phyloP scores from a whole-genome alignment of 495 filamentous ascomycete species.

The Talaromyces ruber region DNA sequence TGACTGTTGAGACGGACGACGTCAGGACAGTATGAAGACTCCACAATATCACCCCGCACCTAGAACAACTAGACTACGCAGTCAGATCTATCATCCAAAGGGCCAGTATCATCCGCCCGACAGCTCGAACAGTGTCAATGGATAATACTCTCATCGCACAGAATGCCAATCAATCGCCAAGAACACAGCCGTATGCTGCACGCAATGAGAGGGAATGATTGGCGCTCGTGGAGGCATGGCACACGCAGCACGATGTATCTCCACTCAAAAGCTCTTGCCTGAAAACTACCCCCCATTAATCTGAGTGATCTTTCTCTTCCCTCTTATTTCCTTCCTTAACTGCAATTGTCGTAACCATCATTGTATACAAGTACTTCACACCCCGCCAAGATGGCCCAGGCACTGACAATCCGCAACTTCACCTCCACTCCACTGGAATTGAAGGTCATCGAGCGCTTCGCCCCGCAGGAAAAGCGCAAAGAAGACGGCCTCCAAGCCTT shows the following conservation, averaged over 20 bases:
- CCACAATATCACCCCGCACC: neutral
- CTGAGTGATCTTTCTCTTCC: neutral
- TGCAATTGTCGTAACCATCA: neutral
- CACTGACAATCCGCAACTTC: slow-evolving; percentile 79
- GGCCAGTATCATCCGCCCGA: neutral
- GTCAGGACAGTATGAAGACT: neutral
- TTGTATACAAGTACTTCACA: neutral
- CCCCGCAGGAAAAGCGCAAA: slow-evolving; percentile 36
- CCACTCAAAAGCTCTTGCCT: neutral
- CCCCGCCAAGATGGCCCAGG: slow-evolving; percentile 27
- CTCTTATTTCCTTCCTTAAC: neutral
- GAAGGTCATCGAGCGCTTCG: slow-evolving; percentile 67
- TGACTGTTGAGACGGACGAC: neutral
- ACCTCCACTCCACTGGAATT: slow-evolving; percentile 65
- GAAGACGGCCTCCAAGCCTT: slow-evolving; percentile 34
- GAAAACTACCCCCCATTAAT: neutral
- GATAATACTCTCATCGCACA: neutral
- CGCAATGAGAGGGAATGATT: neutral
- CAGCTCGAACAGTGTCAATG: neutral
- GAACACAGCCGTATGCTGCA: neutral
- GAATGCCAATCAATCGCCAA: neutral
- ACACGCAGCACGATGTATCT: neutral
- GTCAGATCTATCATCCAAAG: neutral
- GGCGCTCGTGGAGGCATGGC: neutral
- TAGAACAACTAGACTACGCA: neutral